Base-by-base conservation (phyloP, 75 land plant genomes). In the Chamaecyparis obtusa region DNA sequence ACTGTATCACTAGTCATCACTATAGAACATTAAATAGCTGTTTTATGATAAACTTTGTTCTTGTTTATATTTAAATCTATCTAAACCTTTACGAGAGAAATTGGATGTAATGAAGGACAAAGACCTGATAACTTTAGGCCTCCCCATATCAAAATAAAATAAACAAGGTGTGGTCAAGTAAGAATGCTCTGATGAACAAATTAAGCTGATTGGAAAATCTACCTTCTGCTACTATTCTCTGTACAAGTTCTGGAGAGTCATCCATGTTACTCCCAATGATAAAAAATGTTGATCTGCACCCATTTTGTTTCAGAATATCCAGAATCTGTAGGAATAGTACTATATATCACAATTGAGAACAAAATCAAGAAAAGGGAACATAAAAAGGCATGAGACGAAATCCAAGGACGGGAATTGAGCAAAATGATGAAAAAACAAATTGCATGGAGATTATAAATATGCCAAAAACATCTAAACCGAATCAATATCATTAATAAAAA, bases 211-310 rank as follows among this genome's bases (percentile, higher is more conserved):
- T 32, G 27, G 41, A 85, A 44, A n/a, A 72, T 46, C 57, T 57
- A 88, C 92, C 92, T 91, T 91, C 92, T 30, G 72, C 76, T 77
- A 88, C 82, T 36, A 91, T 91, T 32, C 89, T 85, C 60, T 75
- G 87, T 19, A 91, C 92, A 56, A 91, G 55, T 15, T 86, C 89
- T 67, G 92, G 91, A 44, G 89, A 91, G 1, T 57, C 35, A 49
- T 91, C 91, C 91, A 91, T 90, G 87, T 91, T 91, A 51, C 89
- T 83, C 67, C 92, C 92, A n/a, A 91, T 91, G 54, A 91, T 72
- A 57, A 91, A 91, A 89, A 91, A 91, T 83, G 92, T 91, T 55
- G 92, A 92, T 87, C 57, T 86, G 91, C 92, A 85, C 5, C 87
- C 87, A 84, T 90, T 90, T 49, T 91, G 91, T 86, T 88, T 90